phyloP scores from a whole-genome alignment of 495 filamentous ascomycete genomes.

The Penicillium coprophilum region DNA sequence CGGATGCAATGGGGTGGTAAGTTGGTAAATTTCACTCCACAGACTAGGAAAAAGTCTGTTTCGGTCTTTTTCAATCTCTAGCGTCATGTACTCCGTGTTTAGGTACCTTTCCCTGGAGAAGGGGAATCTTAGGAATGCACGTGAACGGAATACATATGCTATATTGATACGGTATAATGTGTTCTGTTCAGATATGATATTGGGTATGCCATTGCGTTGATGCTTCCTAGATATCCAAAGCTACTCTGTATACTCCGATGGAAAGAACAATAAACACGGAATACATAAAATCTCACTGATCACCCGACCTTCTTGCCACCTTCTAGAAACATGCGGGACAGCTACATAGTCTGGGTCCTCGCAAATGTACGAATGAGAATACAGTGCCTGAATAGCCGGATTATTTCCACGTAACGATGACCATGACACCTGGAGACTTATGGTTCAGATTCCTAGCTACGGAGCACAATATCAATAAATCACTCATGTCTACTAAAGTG shows the following conservation, averaged over 20 bases:
- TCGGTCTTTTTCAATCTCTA: background rate
- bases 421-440: background rate
- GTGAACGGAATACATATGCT: conserved; percentile 4
- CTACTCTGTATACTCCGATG: background rate
- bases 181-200: too few relatives aligned
- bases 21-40: conserved; percentile 33
- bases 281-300: background rate
- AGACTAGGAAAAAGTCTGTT: conserved; percentile 14
- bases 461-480: background rate
- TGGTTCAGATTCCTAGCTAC: background rate
- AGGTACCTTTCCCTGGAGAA: conserved; percentile 23
- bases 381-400: conserved; percentile 18
- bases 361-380: conserved; percentile 21
- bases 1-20: conserved; percentile 25
- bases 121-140: conserved; percentile 3
- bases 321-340: conserved; percentile 33
- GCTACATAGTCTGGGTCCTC: conserved; percentile 19
- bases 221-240: background rate
- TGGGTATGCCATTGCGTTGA: background rate
- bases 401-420: conserved; percentile 3
- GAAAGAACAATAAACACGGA: background rate
- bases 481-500: background rate
- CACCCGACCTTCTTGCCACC: conserved; percentile 26
- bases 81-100: conserved; percentile 20
- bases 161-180: background rate